Conservation (phyloP, 495 filamentous ascomycete genomes). For the Xylaria nigripes region DNA sequence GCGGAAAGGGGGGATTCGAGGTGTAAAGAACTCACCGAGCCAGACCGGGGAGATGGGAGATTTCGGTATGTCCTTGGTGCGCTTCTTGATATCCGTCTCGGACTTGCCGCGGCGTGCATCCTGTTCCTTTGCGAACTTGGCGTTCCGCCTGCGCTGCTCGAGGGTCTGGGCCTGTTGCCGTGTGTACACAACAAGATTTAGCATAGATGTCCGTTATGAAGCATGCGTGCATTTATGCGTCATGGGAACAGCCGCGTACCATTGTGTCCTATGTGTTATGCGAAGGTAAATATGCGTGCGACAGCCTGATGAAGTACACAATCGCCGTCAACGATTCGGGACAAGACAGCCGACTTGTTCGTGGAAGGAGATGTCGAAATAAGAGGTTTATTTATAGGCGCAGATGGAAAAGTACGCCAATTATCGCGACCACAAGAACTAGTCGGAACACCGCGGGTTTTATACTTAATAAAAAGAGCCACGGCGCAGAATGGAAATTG, state of each 20-base stretch:
- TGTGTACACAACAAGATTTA: not conserved
- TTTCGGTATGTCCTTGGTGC: conserved; percentile 54
- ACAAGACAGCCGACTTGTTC: not conserved
- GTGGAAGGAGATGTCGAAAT: no score
- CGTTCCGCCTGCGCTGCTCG: conserved; percentile 82
- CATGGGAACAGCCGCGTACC: conserved; percentile 8
- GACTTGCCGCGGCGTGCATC: conserved; percentile 78
- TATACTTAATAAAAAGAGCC: not conserved
- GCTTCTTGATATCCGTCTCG: conserved; percentile 58
- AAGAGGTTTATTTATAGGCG: no score
- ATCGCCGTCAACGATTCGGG: not conserved
- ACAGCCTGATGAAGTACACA: not conserved
- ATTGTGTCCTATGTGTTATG: conserved; percentile 11
- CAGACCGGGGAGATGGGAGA: conserved; percentile 70
- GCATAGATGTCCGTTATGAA: not conserved
- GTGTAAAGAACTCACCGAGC: conserved; percentile 58
- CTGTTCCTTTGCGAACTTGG: conserved; percentile 71
- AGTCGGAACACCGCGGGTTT: no score
- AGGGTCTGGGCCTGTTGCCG: conserved; percentile 77
- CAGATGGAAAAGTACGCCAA: no score
- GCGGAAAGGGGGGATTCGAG: not conserved
- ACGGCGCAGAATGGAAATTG: not conserved
- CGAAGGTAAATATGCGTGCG: not conserved
- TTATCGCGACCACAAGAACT: no score
- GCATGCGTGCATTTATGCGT: not conserved